A percentile compares a stretch with the other conserved stretches of the same genome.
Evolutionary conservation across 1,284 basidiomycete species (phyloP).

Genomic region (Polyporus tsugae): DNA sequence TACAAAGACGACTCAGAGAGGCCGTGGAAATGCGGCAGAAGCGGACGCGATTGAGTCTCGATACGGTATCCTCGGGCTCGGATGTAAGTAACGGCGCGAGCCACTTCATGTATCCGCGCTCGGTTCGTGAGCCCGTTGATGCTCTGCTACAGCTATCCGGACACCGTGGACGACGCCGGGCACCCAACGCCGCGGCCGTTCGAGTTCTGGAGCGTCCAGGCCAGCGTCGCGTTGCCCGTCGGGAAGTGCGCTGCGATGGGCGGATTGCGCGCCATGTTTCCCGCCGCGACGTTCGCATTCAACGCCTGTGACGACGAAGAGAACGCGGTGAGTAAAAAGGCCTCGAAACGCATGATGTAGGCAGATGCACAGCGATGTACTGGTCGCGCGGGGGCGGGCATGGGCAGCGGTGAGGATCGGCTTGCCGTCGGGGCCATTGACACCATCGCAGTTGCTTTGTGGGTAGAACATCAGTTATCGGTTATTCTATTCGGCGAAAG

Average conservation of each 20-base stretch:
- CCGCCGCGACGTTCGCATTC: conserved; percentile 47
- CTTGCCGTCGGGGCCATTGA: conserved; percentile 44
- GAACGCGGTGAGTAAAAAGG: not conserved
- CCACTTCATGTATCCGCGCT: too few species aligned
- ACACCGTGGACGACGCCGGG: conserved; percentile 48
- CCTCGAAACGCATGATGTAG: conserved; percentile 10
- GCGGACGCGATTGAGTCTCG: too few species aligned
- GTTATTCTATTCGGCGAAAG: too few species aligned
- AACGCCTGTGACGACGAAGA: conserved; percentile 30
- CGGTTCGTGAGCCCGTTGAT: conserved; percentile 30
- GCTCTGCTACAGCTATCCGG: conserved; percentile 43
- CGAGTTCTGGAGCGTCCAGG: conserved; percentile 51
- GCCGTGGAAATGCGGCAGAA: too few species aligned
- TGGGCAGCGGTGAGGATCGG: too few species aligned
- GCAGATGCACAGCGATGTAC: conserved; percentile 41
- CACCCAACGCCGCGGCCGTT: conserved; percentile 50
- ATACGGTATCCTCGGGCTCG: too few species aligned
- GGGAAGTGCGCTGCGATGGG: conserved; percentile 46
- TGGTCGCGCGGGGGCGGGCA: conserved; percentile 48
- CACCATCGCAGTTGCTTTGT: conserved; percentile 27
- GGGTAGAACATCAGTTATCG: too few species aligned
- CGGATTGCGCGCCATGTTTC: conserved; percentile 49
- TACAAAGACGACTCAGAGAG: too few species aligned
- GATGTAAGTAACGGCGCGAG: too few species aligned
- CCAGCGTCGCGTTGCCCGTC: conserved; percentile 42